A percentile compares a stretch with the other conserved stretches of the same genome.
Conservation (phyloP, 306 rosid genomes). For the Betula pendula region DNA sequence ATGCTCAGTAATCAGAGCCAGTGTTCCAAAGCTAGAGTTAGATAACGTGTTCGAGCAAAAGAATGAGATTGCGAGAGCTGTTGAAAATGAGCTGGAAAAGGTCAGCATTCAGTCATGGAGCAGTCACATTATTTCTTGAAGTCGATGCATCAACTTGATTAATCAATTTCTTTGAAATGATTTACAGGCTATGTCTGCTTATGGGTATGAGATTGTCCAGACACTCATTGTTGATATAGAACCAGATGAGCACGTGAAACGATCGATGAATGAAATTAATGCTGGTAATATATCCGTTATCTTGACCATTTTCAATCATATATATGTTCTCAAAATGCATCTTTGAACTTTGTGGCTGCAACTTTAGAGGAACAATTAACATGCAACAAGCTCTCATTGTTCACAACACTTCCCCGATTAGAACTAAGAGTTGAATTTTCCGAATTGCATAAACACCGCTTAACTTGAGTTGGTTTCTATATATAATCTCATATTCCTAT, state of each 20-base stretch:
- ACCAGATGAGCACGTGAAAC: slow-evolving; percentile 59
- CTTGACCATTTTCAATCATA: not conserved
- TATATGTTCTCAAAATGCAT: not conserved
- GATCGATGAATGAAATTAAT: slow-evolving; percentile 72
- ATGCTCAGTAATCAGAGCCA: slow-evolving; percentile 57
- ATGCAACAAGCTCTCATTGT: not conserved
- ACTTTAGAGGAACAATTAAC: not conserved
- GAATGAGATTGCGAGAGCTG: slow-evolving; percentile 61
- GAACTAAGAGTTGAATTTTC: no score
- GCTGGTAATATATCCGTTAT: slow-evolving; percentile 45
- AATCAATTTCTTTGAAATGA: slow-evolving; percentile 5
- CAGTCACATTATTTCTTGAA: not conserved
- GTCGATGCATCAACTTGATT: not conserved
- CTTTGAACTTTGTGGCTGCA: not conserved
- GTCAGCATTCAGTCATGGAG: slow-evolving; percentile 20
- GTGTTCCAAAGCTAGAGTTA: slow-evolving; percentile 62
- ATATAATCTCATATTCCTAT: not conserved
- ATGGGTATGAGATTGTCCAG: slow-evolving; percentile 69
- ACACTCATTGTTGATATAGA: slow-evolving; percentile 67
- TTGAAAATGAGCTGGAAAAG: slow-evolving; percentile 71
- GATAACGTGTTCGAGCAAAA: slow-evolving; percentile 71
- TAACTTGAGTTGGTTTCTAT: not conserved
- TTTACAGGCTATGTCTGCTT: slow-evolving; percentile 61
- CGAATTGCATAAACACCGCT: not conserved
- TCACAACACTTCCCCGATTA: not conserved